Evolutionary conservation across 1,139 yeast genomes (phyloP).

Genomic region (Geotrichum carabidarum): DNA sequence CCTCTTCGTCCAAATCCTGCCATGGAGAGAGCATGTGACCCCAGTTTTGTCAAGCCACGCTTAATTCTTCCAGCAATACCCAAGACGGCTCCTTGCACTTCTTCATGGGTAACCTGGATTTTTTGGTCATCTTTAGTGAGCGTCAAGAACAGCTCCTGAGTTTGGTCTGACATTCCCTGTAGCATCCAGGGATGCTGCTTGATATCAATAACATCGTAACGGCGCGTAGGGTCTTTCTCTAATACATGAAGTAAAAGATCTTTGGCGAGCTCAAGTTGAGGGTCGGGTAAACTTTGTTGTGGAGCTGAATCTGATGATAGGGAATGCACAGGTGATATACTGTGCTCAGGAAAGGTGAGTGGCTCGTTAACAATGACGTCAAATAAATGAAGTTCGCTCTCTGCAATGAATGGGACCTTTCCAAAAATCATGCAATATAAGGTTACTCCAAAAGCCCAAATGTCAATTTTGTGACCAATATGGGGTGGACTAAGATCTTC

Average conservation of each 20-base stretch:
- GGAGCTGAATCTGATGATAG: constrained; percentile 25
- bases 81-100: constrained; percentile 68
- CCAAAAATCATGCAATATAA: constrained; percentile 86
- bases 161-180: constrained; percentile 53
- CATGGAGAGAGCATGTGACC: constrained; percentile 44
- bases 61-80: constrained; percentile 64
- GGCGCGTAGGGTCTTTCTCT: constrained; percentile 61
- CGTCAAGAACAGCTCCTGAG: constrained; percentile 35
- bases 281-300: constrained; percentile 29
- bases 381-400: constrained; percentile 78
- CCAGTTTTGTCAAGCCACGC: constrained; percentile 45
- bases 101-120: constrained; percentile 59
- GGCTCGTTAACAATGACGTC: constrained; percentile 69
- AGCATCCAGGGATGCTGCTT: constrained; percentile 76
- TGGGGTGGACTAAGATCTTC: constrained; percentile 38
- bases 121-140: constrained; percentile 36
- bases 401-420: constrained; percentile 82
- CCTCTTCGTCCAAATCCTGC: constrained; percentile 35
- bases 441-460: constrained; percentile 97
- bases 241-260: constrained; percentile 62
- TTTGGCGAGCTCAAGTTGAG: constrained; percentile 45
- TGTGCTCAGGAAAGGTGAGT: constrained; percentile 54
- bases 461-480: constrained; percentile 74
- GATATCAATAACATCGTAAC: constrained; percentile 69
- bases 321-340: neutral